These are phyloP conservation scores for Yamadazyma spencermartinsiae DNA, from an alignment of 1,139 yeast genomes.

Conservation along the genomic window DNA sequence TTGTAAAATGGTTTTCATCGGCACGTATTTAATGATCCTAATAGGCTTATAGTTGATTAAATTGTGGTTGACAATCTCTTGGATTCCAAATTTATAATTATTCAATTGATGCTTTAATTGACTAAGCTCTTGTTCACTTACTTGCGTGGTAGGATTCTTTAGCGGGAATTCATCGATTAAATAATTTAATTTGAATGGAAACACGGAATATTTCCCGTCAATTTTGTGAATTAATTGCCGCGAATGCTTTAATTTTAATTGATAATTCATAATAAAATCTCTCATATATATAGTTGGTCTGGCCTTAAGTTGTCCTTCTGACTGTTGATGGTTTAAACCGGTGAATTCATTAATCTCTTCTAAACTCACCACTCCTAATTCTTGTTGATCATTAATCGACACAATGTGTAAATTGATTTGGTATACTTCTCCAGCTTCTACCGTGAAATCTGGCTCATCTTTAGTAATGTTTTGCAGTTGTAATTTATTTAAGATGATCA, in stretches of 20 bases:
- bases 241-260: constrained; percentile 72
- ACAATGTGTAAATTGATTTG: constrained; percentile 80
- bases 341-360: constrained; percentile 63
- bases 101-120: constrained; percentile 53
- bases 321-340: constrained; percentile 56
- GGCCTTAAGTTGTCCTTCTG: constrained; percentile 48
- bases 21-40: constrained; percentile 67
- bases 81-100: constrained; percentile 70
- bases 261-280: constrained; percentile 80
- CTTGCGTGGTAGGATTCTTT: constrained; percentile 33
- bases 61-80: constrained; percentile 80
- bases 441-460: constrained; percentile 76
- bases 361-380: constrained; percentile 65
- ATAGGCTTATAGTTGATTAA: constrained; percentile 76
- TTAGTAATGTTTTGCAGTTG: constrained; percentile 25
- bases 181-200: constrained; percentile 83
- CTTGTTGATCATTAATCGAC: constrained; percentile 54
- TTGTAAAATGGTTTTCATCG: constrained; percentile 58
- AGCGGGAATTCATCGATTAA: constrained; percentile 59
- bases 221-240: constrained; percentile 69
- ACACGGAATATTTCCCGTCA: constrained; percentile 78
- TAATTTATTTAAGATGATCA: constrained; percentile 13
- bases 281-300: constrained; percentile 78
- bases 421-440: constrained; percentile 83
- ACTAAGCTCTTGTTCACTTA: constrained; percentile 26